Evolutionary conservation across 1,139 yeast genomes (phyloP).

Genomic region (Scheffersomyces stambukii): DNA sequence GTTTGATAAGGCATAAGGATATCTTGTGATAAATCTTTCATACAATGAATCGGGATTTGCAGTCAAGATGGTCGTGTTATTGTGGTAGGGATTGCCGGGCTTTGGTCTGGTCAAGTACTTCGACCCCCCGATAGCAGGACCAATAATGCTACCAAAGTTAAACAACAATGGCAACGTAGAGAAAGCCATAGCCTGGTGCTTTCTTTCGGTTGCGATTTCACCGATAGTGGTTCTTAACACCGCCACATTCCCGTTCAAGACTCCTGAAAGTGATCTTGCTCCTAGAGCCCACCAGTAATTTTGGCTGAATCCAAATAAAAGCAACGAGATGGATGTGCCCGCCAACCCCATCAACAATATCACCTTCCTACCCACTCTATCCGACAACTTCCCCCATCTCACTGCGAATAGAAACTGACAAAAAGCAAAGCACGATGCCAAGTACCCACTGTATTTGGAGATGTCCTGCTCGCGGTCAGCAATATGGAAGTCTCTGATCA

Average conservation of each 20-base stretch:
- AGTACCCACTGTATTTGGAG: constrained; percentile 53
- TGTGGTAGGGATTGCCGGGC: constrained; percentile 5
- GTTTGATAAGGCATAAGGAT: constrained; percentile 61
- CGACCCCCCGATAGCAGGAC: constrained; percentile 54
- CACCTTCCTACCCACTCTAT: constrained; percentile 51
- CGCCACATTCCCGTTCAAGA: constrained; percentile 57
- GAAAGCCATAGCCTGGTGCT: constrained; percentile 58
- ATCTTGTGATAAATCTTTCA: constrained; percentile 27
- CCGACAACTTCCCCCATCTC: constrained; percentile 55
- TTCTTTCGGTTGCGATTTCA: constrained; percentile 50
- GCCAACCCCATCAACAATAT: constrained; percentile 45
- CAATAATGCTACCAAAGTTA: constrained; percentile 48
- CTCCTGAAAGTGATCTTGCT: constrained; percentile 50
- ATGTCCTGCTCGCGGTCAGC: constrained; percentile 50
- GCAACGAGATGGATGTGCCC: constrained; percentile 45
- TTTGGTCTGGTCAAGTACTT: constrained; percentile 28
- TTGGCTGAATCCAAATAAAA: constrained; percentile 49
- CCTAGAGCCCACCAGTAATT: constrained; percentile 46
- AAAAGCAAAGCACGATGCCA: constrained; percentile 53
- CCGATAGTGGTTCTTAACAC: constrained; percentile 57
- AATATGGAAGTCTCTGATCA: constrained; percentile 54
- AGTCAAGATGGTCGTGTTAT: constrained; percentile 2
- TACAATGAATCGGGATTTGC: constrained; percentile 10
- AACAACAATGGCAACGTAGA: constrained; percentile 55
- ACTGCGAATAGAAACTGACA: constrained; percentile 52